Conservation (phyloP, 2,329 filamentous ascomycete genomes). For the Claviceps purpurea region DNA sequence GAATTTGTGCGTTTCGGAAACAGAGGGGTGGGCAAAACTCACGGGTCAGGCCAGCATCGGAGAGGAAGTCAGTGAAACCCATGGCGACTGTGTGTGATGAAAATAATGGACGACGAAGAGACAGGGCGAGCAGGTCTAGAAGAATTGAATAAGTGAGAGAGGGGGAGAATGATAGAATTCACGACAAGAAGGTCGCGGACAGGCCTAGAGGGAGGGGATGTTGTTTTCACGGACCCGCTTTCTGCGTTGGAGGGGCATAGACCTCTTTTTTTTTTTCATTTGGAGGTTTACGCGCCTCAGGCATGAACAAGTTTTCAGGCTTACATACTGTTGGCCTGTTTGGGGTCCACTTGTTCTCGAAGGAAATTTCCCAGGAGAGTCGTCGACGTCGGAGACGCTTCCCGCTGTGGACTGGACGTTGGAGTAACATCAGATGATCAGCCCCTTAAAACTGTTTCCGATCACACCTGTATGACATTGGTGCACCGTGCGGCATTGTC, state of each 20-base stretch:
- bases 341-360: too few species aligned
- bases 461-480: too few species aligned
- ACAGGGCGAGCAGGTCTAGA: not conserved
- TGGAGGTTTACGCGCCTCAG: not conserved
- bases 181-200: not conserved
- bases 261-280: slow-evolving; percentile 1
- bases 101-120: not conserved
- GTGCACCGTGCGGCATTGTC: too few species aligned
- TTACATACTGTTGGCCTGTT: too few species aligned
- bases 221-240: slow-evolving; percentile 5
- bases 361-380: too few species aligned
- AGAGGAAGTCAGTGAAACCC: slow-evolving; percentile 54
- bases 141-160: not conserved
- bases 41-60: slow-evolving; percentile 42
- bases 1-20: not conserved
- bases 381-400: too few species aligned
- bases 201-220: slow-evolving; percentile 1
- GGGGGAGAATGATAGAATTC: not conserved
- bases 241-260: slow-evolving; percentile 5
- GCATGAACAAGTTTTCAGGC: not conserved
- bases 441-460: too few species aligned
- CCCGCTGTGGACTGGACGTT: too few species aligned
- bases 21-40: slow-evolving; percentile 4
- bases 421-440: too few species aligned
- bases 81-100: slow-evolving; percentile 26